Conservation (phyloP, 345 rosid species). For the Euphorbia peplus region DNA sequence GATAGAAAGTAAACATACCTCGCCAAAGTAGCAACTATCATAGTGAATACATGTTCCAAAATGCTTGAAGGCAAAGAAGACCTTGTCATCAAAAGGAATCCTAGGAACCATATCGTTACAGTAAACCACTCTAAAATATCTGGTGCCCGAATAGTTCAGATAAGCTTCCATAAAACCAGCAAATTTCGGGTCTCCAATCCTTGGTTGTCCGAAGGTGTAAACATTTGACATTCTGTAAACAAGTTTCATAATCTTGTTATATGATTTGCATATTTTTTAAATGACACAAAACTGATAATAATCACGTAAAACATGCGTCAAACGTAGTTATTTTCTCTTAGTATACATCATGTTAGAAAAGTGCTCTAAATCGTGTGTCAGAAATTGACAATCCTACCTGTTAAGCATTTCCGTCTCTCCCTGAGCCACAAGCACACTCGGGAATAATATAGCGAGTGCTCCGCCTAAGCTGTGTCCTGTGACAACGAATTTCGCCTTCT, state of each 20-base stretch:
- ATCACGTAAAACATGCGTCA: too few relatives aligned
- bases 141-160: constrained; percentile 43
- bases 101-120: constrained; percentile 77
- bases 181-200: constrained; percentile 62
- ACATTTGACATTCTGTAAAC: constrained; percentile 37
- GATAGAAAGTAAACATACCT: constrained; percentile 33
- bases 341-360: too few relatives aligned
- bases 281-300: too few relatives aligned
- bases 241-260: too few relatives aligned
- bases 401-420: constrained; percentile 54
- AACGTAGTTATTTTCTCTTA: too few relatives aligned
- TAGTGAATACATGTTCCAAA: constrained; percentile 77
- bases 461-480: constrained; percentile 88
- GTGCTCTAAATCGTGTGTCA: too few relatives aligned
- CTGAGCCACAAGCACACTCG: constrained; percentile 50
- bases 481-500: constrained; percentile 60
- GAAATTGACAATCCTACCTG: constrained; percentile 14
- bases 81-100: constrained; percentile 68
- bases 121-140: constrained; percentile 75
- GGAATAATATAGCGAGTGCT: constrained; percentile 73
- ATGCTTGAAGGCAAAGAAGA: constrained; percentile 68
- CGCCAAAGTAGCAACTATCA: constrained; percentile 54
- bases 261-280: too few relatives aligned
- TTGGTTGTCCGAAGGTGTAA: constrained; percentile 85
- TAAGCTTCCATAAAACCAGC: constrained; percentile 58